phyloP scores from a whole-genome alignment of 1,284 basidiomycete species.

The Ceratobasidium sp. region DNA sequence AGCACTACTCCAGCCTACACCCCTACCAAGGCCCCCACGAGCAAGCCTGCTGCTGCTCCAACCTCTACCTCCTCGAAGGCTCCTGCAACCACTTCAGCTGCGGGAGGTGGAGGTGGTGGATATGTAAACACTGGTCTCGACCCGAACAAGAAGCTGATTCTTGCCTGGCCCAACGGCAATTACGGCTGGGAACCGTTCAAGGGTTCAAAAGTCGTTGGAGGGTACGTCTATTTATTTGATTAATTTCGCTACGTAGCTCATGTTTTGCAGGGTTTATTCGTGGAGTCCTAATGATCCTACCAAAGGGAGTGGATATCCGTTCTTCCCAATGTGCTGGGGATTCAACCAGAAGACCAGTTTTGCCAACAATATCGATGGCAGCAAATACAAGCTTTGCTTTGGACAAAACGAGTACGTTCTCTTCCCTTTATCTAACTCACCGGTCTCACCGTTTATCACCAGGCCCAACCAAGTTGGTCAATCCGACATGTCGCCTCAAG shows the following conservation, averaged over 20 bases:
- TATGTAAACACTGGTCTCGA: slow-evolving; percentile 52
- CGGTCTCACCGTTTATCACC: neutral
- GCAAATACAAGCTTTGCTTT: slow-evolving; percentile 69
- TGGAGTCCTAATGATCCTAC: slow-evolving; percentile 66
- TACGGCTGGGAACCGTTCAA: too few relatives aligned
- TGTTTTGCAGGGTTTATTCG: slow-evolving; percentile 66
- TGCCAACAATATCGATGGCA: slow-evolving; percentile 59
- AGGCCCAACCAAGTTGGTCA: slow-evolving; percentile 75
- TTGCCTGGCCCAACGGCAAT: slow-evolving; percentile 74
- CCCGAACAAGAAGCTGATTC: slow-evolving; percentile 65
- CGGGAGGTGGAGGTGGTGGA: too few relatives aligned
- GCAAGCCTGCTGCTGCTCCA: neutral
- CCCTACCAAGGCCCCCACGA: slow-evolving; percentile 26
- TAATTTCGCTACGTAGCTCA: slow-evolving; percentile 2
- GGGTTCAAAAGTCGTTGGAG: slow-evolving; percentile 15
- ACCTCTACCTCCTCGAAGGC: slow-evolving; percentile 42
- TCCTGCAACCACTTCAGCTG: slow-evolving; percentile 40
- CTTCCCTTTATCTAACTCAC: neutral
- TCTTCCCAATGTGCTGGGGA: slow-evolving; percentile 81
- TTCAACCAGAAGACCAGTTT: slow-evolving; percentile 56
- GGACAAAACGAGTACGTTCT: slow-evolving; percentile 78
- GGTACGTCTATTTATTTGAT: slow-evolving; percentile 11
- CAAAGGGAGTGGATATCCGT: slow-evolving; percentile 64
- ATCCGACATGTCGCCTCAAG: slow-evolving; percentile 70
- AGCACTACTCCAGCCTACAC: slow-evolving; percentile 21